A percentile compares a stretch with the other conserved stretches of the same genome.
Conservation (phyloP, 2,329 filamentous ascomycete species). For the Aspergillus japonicus region DNA sequence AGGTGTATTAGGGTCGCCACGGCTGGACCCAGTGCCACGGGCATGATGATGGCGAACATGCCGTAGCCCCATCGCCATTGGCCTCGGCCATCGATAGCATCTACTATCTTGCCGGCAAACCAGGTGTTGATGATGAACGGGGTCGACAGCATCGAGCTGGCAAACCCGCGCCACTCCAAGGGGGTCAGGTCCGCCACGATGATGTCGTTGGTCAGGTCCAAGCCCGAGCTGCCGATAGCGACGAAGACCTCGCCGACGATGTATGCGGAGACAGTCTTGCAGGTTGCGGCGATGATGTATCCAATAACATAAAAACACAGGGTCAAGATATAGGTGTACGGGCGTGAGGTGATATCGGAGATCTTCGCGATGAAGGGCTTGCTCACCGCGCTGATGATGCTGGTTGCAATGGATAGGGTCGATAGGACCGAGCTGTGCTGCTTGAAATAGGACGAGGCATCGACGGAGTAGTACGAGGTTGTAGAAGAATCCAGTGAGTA, state of each 20-base stretch:
- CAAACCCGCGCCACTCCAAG: conserved; percentile 32
- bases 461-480: conserved; percentile 13
- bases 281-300: conserved; percentile 2
- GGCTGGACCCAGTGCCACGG: conserved; percentile 47
- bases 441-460: conserved; percentile 2
- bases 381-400: conserved; percentile 12
- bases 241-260: conserved; percentile 28
- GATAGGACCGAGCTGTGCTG: conserved; percentile 13
- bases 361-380: conserved; percentile 16
- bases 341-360: conserved; percentile 11
- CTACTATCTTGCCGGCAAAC: conserved; percentile 45
- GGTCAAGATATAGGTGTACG: conserved; percentile 7
- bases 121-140: conserved; percentile 44
- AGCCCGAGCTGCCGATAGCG: conserved; percentile 29
- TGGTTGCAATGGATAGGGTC: conserved; percentile 4
- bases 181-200: conserved; percentile 30
- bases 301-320: conserved; percentile 9
- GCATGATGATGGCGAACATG: conserved; percentile 58
- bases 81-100: conserved; percentile 35
- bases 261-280: conserved; percentile 22
- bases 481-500: conserved; percentile 10
- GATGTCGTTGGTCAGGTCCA: conserved; percentile 29
- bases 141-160: conserved; percentile 17
- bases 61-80: conserved; percentile 63
- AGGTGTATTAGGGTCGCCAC: conserved; percentile 29